phyloP scores from a whole-genome alignment of 257 asterid genomes.

The Solanum bulbocastanum region DNA sequence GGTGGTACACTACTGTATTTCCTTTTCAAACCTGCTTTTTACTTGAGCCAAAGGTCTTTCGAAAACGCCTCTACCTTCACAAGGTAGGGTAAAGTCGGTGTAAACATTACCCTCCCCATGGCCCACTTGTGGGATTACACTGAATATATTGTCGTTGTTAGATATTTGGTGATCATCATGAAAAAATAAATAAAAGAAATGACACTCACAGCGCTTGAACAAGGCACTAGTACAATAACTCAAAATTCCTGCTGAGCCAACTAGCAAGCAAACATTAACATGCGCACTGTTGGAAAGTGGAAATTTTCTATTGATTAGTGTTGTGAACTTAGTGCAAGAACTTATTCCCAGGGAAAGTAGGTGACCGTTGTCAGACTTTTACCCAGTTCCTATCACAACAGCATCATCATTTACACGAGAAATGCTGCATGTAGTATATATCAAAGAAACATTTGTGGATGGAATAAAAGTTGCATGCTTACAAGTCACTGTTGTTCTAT shows the following conservation, averaged over 20 bases:
- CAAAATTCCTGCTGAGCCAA: neutral
- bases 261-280: neutral
- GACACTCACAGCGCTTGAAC: neutral
- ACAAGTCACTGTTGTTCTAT: constrained; percentile 44
- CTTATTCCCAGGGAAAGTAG: neutral
- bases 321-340: neutral
- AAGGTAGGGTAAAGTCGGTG: neutral
- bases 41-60: neutral
- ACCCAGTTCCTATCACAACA: neutral
- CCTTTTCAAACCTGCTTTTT: neutral
- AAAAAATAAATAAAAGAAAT: neutral
- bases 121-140: neutral
- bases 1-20: neutral
- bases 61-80: neutral
- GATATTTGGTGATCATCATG: neutral
- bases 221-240: neutral
- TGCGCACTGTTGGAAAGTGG: neutral
- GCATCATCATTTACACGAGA: neutral
- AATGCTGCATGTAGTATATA: neutral
- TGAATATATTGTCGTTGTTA: neutral
- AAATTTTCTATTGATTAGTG: neutral
- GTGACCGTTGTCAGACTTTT: neutral
- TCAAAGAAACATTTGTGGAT: neutral
- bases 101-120: neutral
- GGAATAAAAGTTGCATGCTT: neutral